Base-by-base conservation (phyloP, 2,329 filamentous ascomycete genomes). In the Cercospora brassicicola region DNA sequence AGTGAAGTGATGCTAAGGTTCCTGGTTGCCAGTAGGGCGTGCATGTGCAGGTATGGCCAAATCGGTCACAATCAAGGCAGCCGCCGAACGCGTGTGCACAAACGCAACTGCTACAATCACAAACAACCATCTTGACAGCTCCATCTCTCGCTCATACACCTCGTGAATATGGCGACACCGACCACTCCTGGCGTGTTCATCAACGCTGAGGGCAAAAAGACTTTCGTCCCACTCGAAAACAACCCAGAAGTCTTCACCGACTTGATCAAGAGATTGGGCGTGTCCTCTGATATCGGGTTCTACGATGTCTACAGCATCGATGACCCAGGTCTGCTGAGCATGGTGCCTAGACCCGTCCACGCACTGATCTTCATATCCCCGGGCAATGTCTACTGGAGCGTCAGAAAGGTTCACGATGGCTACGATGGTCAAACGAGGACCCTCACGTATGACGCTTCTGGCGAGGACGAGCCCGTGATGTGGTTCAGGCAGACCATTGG, bases 361-460 rank as follows among this genome's bases (percentile, higher is more conserved):
- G 85, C 85, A 7, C 76, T 88, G 7, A 81, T 88, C 61, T 82
- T 87, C 74, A 86, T 86, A 72, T 82, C 83, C 18, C 84, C 85
- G 1, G 76, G 78, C 15, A 62, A 71, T 61, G 79, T 82, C 61
- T 84, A 80, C 71, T 69, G 79, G 67, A 73, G 76, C 59, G 76
- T 79, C 13, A 83, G 84, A 51, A 77, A 76, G n/a, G 70, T 74
- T 11, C 80, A 85, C 71, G 79, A 82, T 68, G 77, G 77, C 3
- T 64, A 64, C 18, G 75, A 77, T 30, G 81, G 79, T 56, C 65
- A 73, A 2, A 75, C 79, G 8, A 71, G 74, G 53, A 68, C 5
- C 36, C 5, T 77, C 67, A 74, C 69, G 10, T 88, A 88, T 71
- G 71, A 79, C 3, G 82, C 81, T 30, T 81, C 73, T 20, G 86